Evolutionary conservation across 1,284 basidiomycete species (phyloP).

Genomic region (Ceratobasidium sp.): DNA sequence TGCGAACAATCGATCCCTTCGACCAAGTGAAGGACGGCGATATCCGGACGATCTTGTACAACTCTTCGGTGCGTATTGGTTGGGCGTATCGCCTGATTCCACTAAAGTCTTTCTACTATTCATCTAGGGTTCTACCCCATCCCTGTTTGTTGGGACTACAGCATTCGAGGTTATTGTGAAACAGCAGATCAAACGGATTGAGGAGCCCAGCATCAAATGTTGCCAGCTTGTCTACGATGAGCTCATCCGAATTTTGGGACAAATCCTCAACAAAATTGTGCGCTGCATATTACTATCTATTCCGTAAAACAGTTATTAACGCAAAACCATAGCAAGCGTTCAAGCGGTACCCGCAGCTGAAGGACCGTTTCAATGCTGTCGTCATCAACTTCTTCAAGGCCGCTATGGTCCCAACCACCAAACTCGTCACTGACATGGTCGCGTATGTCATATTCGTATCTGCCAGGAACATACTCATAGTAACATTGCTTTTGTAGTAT

Average conservation of each 20-base stretch:
- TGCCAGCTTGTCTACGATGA: constrained; percentile 97
- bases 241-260: constrained; percentile 92
- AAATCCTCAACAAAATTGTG: constrained; percentile 89
- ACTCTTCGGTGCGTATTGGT: constrained; percentile 81
- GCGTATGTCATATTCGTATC: constrained; percentile 61
- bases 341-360: constrained; percentile 92
- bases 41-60: constrained; percentile 95
- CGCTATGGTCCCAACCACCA: constrained; percentile 92
- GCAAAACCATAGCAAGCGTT: constrained; percentile 79
- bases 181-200: constrained; percentile 96
- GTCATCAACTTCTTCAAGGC: constrained; percentile 97
- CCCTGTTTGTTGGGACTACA: constrained; percentile 94
- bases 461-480: constrained; percentile 5
- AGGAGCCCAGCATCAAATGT: constrained; percentile 93
- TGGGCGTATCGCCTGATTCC: neutral
- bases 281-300: constrained; percentile 54
- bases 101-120: constrained; percentile 37
- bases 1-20: constrained; percentile 96
- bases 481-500: constrained; percentile 64
- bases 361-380: constrained; percentile 92
- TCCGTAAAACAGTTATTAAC: constrained; percentile 1
- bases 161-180: constrained; percentile 99
- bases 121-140: constrained; percentile 88
- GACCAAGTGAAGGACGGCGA: constrained; percentile 99
- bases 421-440: constrained; percentile 93